Evolutionary conservation across 164 flowering plant species (phyloP).

Genomic region (Umbellularia californica): DNA sequence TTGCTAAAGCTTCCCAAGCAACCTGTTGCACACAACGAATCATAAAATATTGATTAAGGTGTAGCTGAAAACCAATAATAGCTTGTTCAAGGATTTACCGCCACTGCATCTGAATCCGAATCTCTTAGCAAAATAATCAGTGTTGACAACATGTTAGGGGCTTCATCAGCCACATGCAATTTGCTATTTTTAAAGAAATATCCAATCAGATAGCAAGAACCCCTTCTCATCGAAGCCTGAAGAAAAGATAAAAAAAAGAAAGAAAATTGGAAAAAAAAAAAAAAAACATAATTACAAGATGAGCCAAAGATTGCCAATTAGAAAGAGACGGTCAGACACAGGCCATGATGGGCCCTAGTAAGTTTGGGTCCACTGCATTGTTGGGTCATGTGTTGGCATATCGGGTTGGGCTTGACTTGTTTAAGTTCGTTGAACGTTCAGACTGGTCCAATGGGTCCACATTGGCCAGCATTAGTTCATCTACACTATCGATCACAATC

Average conservation of each 20-base stretch:
- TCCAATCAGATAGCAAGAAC: constrained; percentile 79
- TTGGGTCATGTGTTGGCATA: no score
- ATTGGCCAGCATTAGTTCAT: no score
- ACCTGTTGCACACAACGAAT: constrained; percentile 36
- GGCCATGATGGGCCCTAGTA: no score
- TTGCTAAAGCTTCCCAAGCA: constrained; percentile 94
- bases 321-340: no score
- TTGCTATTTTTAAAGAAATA: constrained; percentile 91
- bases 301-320: background rate
- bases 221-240: constrained; percentile 75
- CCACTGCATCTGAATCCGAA: constrained; percentile 74
- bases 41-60: constrained; percentile 3
- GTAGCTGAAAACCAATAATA: background rate
- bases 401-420: no score
- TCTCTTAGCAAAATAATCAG: constrained; percentile 85
- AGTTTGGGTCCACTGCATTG: no score
- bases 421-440: no score
- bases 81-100: constrained; percentile 34
- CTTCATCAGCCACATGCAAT: constrained; percentile 91
- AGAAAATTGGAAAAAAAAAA: no score
- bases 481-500: no score
- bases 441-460: no score
- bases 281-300: background rate
- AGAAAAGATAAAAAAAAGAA: no score
- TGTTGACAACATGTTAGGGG: constrained; percentile 81